A percentile compares a stretch with the other conserved stretches of the same genome.
These are phyloP conservation scores for Rugonectria rugulosa DNA, from an alignment of 2,329 filamentous ascomycete genomes.

Conservation along the genomic window DNA sequence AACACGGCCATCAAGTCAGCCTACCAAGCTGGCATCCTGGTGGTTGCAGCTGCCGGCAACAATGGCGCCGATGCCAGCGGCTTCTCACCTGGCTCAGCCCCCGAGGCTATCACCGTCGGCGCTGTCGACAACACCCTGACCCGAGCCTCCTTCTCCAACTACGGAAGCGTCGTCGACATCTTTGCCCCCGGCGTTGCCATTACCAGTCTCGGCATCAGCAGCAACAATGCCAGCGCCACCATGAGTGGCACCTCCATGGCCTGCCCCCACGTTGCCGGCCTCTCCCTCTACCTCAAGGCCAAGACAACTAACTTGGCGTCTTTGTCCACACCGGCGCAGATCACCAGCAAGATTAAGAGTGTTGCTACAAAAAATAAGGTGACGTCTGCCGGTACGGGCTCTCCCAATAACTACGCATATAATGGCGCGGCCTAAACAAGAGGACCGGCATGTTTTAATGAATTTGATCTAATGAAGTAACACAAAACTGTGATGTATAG, in stretches of 20 bases:
- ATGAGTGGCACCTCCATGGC: slow-evolving; percentile 70
- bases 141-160: slow-evolving; percentile 58
- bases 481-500: background rate
- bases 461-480: background rate
- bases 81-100: slow-evolving; percentile 57
- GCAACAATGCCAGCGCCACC: slow-evolving; percentile 49
- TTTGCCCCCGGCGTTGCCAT: slow-evolving; percentile 59
- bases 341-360: slow-evolving; percentile 51
- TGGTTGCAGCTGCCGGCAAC: slow-evolving; percentile 65
- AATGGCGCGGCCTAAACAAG: slow-evolving; percentile 46
- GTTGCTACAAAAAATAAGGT: slow-evolving; percentile 51
- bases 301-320: slow-evolving; percentile 17
- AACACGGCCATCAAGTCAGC: slow-evolving; percentile 59
- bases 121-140: slow-evolving; percentile 51
- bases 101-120: slow-evolving; percentile 61
- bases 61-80: slow-evolving; percentile 47
- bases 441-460: no score
- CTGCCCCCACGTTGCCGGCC: slow-evolving; percentile 65
- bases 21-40: slow-evolving; percentile 55
- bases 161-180: slow-evolving; percentile 56
- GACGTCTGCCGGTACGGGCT: slow-evolving; percentile 44
- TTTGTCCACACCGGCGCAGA: slow-evolving; percentile 52
- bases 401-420: slow-evolving; percentile 56
- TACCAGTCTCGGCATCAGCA: slow-evolving; percentile 55
- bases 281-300: slow-evolving; percentile 61